These are phyloP conservation scores for Gaertneriomyces sp. DNA, from an alignment of 192 early-diverging fungal genomes.

Conservation along the genomic window DNA sequence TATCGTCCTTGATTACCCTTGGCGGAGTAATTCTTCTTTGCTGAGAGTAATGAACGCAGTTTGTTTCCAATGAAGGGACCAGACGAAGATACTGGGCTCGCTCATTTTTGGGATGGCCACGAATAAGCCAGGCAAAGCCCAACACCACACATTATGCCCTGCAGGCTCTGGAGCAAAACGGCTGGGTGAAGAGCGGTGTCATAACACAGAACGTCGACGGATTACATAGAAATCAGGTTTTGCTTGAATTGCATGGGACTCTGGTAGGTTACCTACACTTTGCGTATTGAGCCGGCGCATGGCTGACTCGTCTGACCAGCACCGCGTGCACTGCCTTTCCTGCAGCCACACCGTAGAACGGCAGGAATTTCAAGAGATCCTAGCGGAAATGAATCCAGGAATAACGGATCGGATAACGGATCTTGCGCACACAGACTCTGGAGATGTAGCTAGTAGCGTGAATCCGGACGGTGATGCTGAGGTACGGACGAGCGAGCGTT, in stretches of 20 bases:
- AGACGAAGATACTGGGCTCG: conserved; percentile 91
- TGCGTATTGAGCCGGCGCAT: background rate
- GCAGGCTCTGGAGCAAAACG: conserved; percentile 43
- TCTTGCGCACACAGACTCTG: background rate
- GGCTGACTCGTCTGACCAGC: conserved; percentile 3
- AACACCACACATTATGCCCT: conserved; percentile 71
- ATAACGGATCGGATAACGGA: background rate
- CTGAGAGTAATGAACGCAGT: conserved; percentile 17
- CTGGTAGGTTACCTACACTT: conserved; percentile 32
- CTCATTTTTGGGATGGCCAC: conserved; percentile 76
- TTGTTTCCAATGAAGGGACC: conserved; percentile 52
- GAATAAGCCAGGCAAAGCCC: conserved; percentile 62
- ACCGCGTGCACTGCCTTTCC: conserved; percentile 65
- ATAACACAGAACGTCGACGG: conserved; percentile 95
- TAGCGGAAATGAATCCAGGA: conserved; percentile 41
- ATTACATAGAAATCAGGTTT: conserved; percentile 56
- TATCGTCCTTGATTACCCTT: conserved; percentile 7
- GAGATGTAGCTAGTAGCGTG: conserved; percentile 43
- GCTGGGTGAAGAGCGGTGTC: conserved; percentile 45
- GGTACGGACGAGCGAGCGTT: background rate
- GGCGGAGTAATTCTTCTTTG: background rate
- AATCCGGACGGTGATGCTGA: conserved; percentile 84
- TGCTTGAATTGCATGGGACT: conserved; percentile 86
- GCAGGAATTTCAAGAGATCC: conserved; percentile 59
- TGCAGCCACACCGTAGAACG: conserved; percentile 60